phyloP scores from a whole-genome alignment of 352 stramenopile species.

The Thalassiosira oceanica region DNA sequence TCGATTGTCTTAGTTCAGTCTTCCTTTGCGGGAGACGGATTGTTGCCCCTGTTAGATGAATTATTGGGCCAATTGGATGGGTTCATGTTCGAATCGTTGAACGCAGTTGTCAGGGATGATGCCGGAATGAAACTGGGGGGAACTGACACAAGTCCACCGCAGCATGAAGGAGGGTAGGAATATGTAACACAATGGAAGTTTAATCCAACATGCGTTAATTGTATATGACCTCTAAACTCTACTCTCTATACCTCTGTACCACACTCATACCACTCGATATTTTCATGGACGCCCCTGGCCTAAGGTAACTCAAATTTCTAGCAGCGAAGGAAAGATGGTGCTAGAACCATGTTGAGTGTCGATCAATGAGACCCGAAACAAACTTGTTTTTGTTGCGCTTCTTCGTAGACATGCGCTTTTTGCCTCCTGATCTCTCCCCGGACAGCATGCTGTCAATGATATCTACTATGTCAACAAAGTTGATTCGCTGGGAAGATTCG shows the following conservation, averaged over 20 bases:
- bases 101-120: background rate
- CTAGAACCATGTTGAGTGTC: constrained; percentile 83
- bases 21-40: background rate
- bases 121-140: too few species aligned
- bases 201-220: too few species aligned
- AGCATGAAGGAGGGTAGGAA: too few species aligned
- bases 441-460: constrained; percentile 58
- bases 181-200: too few species aligned
- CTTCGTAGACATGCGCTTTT: too few species aligned
- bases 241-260: too few species aligned
- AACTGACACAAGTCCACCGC: too few species aligned
- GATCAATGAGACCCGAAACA: constrained; percentile 72
- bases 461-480: constrained; percentile 68
- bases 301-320: too few species aligned
- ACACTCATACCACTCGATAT: too few species aligned
- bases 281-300: too few species aligned
- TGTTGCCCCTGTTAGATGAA: constrained; percentile 3
- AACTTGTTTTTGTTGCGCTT: constrained; percentile 56
- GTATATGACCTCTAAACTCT: too few species aligned
- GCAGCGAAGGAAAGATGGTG: too few species aligned
- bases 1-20: constrained; percentile 14
- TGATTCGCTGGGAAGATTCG: constrained; percentile 61
- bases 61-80: constrained; percentile 8
- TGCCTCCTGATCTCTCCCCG: constrained; percentile 55
- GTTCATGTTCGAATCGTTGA: constrained; percentile 14